Conservation (phyloP, 495 filamentous ascomycete species). For the Saxophila tyrrhenica region DNA sequence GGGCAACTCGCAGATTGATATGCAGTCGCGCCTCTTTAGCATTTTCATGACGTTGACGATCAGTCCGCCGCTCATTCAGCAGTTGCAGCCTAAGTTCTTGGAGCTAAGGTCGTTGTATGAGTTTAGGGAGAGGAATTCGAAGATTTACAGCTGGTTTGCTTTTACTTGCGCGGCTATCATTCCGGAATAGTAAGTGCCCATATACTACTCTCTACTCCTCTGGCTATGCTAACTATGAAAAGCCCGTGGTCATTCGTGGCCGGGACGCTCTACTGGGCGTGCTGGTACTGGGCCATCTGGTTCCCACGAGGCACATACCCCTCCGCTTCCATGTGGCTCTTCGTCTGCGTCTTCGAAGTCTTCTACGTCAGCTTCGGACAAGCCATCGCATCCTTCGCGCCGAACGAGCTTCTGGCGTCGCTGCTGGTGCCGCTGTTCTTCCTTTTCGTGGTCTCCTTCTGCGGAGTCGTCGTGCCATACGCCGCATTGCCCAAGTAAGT, state of each 20-base stretch:
- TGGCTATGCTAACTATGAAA: too few relatives aligned
- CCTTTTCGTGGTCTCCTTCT: conserved; percentile 49
- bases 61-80: conserved; percentile 38
- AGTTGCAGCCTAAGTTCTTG: conserved; percentile 46
- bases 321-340: conserved; percentile 43
- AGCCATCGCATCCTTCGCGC: conserved; percentile 61
- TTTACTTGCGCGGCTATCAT: conserved; percentile 41
- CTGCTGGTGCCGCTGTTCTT: conserved; percentile 46
- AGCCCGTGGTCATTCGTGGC: conserved; percentile 36
- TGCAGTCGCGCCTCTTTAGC: conserved; percentile 54
- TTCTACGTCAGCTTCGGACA: conserved; percentile 67
- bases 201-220: too few relatives aligned
- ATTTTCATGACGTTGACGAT: conserved; percentile 45
- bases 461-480: conserved; percentile 47
- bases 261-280: conserved; percentile 43
- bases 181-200: too few relatives aligned
- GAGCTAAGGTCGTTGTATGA: conserved; percentile 43
- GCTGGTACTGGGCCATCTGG: conserved; percentile 45
- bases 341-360: conserved; percentile 56
- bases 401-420: conserved; percentile 61
- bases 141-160: conserved; percentile 46
- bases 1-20: conserved; percentile 57
- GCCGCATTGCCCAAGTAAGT: conserved; percentile 25
- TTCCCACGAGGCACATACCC: conserved; percentile 39
- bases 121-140: conserved; percentile 40